Evolutionary conservation across 441 rosid genomes (phyloP).

Genomic region (Capsella rubella): DNA sequence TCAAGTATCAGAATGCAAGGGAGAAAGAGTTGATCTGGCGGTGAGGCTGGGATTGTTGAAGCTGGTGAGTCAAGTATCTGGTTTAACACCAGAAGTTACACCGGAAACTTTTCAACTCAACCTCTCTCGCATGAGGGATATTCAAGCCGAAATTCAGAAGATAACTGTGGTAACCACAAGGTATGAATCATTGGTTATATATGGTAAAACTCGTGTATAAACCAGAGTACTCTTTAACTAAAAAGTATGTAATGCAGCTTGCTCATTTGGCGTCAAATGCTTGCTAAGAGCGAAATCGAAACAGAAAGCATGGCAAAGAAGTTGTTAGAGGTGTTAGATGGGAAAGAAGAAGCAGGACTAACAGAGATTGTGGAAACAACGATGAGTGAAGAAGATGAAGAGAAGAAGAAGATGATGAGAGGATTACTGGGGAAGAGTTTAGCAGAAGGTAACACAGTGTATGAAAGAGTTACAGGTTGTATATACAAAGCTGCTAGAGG

Average conservation of each 20-base stretch:
- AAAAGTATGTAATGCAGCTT: slow-evolving; percentile 56
- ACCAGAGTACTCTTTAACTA: neutral
- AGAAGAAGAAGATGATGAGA: slow-evolving; percentile 68
- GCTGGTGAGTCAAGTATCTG: slow-evolving; percentile 67
- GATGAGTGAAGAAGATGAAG: slow-evolving; percentile 49
- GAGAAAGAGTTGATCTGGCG: slow-evolving; percentile 71
- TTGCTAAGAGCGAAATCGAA: slow-evolving; percentile 54
- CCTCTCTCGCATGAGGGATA: slow-evolving; percentile 68
- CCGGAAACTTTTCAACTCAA: slow-evolving; percentile 86
- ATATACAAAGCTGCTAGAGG: slow-evolving; percentile 77
- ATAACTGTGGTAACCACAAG: slow-evolving; percentile 75
- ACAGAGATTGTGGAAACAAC: slow-evolving; percentile 65
- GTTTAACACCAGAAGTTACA: slow-evolving; percentile 58
- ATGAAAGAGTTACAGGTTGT: slow-evolving; percentile 74
- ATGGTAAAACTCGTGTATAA: neutral
- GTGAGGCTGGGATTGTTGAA: slow-evolving; percentile 87
- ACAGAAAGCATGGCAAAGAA: slow-evolving; percentile 60
- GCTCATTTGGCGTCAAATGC: slow-evolving; percentile 81
- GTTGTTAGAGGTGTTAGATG: slow-evolving; percentile 60
- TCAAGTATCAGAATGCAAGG: slow-evolving; percentile 68
- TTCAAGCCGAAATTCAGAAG: slow-evolving; percentile 88
- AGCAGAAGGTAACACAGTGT: slow-evolving; percentile 82
- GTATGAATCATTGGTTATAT: slow-evolving; percentile 41
- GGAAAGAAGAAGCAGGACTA: slow-evolving; percentile 59
- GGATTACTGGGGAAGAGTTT: slow-evolving; percentile 80